Conservation (phyloP, 1,139 yeast species). For the Entelexis paramagnoliae region DNA sequence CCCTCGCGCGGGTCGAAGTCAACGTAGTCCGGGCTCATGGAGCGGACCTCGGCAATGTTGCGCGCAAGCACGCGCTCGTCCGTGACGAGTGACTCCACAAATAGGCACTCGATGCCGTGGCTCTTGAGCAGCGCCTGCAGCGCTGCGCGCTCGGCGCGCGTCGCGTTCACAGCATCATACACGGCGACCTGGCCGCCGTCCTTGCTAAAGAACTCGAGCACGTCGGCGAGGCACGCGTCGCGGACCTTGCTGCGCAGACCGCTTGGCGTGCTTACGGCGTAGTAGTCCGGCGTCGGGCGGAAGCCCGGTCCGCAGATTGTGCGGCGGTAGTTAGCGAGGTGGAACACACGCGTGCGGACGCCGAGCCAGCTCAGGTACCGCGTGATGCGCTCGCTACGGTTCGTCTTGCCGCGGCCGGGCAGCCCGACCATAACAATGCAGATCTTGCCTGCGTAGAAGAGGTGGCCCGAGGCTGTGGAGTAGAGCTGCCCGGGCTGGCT, state of each 20-base stretch:
- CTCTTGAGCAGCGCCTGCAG: slow-evolving; percentile 46
- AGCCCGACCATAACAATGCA: slow-evolving; percentile 83
- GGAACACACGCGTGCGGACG: slow-evolving; percentile 83
- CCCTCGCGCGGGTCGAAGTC: slow-evolving; percentile 52
- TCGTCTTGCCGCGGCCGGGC: slow-evolving; percentile 95
- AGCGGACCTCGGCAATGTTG: slow-evolving; percentile 71
- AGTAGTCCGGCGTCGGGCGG: slow-evolving; percentile 41
- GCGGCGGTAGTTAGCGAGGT: slow-evolving; percentile 84
- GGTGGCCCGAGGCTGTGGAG: slow-evolving; percentile 24
- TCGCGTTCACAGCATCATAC: slow-evolving; percentile 89
- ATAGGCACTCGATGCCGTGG: slow-evolving; percentile 62
- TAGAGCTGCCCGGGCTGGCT: slow-evolving; percentile 24
- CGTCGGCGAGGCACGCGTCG: slow-evolving; percentile 57
- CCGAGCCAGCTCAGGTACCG: slow-evolving; percentile 90
- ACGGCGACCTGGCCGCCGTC: slow-evolving; percentile 86
- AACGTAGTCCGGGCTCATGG: slow-evolving; percentile 76
- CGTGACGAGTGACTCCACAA: slow-evolving; percentile 80
- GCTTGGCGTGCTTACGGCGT: slow-evolving; percentile 44
- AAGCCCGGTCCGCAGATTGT: slow-evolving; percentile 43
- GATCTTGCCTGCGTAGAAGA: slow-evolving; percentile 92
- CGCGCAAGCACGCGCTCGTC: slow-evolving; percentile 58
- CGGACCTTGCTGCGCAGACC: slow-evolving; percentile 51
- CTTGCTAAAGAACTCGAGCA: slow-evolving; percentile 56
- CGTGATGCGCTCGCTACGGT: slow-evolving; percentile 80
- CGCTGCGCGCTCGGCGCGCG: slow-evolving; percentile 53